Conservation (phyloP, 2,329 filamentous ascomycete species). For the Leptographium lundbergii region DNA sequence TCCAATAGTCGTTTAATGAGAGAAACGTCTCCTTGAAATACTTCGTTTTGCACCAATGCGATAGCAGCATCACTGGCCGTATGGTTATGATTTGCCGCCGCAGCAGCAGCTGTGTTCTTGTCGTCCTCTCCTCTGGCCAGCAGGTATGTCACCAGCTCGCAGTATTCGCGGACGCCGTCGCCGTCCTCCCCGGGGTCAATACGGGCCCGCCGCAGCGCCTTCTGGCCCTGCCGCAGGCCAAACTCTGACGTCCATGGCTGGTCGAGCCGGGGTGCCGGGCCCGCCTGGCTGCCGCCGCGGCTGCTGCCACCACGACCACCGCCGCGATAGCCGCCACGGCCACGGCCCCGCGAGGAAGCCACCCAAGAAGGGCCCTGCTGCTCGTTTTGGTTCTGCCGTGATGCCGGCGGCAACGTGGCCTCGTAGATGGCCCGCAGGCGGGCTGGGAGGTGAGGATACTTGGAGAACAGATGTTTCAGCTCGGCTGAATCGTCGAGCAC, state of each 20-base stretch:
- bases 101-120: conserved; percentile 15
- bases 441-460: conserved; percentile 36
- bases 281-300: not conserved
- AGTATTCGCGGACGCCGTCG: conserved; percentile 48
- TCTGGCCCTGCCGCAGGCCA: conserved; percentile 42
- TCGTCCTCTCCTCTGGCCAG: conserved; percentile 20
- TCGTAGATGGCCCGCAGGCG: conserved; percentile 36
- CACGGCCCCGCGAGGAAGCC: not conserved
- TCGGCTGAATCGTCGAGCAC: conserved; percentile 37
- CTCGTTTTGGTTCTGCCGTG: conserved; percentile 12
- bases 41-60: conserved; percentile 27
- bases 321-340: not conserved
- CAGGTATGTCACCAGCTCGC: conserved; percentile 40
- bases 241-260: conserved; percentile 44
- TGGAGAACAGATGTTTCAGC: conserved; percentile 36
- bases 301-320: not conserved
- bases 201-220: conserved; percentile 37
- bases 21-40: conserved; percentile 35
- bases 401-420: conserved; percentile 32
- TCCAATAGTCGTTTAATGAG: conserved; percentile 37
- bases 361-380: not conserved
- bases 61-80: not conserved
- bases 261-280: not conserved
- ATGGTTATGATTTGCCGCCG: conserved; percentile 16
- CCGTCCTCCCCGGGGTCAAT: conserved; percentile 39